Conservation (phyloP, 306 rosid species). For the Prunus persica region DNA sequence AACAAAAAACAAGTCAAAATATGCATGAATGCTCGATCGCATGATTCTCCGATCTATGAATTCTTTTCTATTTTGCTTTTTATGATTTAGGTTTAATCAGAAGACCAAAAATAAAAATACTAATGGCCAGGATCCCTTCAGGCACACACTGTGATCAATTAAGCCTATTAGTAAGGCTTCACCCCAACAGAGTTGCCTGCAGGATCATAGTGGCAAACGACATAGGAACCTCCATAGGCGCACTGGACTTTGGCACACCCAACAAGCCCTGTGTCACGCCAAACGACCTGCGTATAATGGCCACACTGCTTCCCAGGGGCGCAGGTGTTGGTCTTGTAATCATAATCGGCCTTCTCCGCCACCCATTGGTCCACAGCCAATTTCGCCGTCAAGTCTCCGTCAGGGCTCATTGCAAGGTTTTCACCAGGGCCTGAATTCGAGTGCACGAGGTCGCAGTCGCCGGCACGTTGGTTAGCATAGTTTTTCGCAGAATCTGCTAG, state of each 20-base stretch:
- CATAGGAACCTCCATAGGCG: conserved; percentile 10
- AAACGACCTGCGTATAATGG: conserved; percentile 42
- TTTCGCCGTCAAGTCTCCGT: conserved; percentile 10
- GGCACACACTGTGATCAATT: neutral
- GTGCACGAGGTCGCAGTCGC: neutral
- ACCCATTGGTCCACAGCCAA: conserved; percentile 45
- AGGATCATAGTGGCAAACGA: conserved; percentile 15
- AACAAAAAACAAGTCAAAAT: too few relatives aligned
- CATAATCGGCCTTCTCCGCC: conserved; percentile 30
- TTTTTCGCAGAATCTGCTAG: neutral
- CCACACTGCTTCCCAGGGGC: conserved; percentile 16
- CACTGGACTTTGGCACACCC: conserved; percentile 38
- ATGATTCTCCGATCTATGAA: too few relatives aligned
- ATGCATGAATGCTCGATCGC: too few relatives aligned
- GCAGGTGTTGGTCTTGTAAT: conserved; percentile 32
- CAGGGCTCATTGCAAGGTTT: conserved; percentile 40
- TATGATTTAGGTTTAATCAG: too few relatives aligned
- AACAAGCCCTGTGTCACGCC: conserved; percentile 19
- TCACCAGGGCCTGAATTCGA: conserved; percentile 20
- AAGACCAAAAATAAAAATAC: too few relatives aligned
- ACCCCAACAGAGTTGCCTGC: neutral
- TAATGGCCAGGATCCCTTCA: too few relatives aligned
- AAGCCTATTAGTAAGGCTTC: neutral
- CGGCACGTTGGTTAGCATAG: neutral
- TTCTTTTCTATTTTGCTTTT: too few relatives aligned